phyloP scores from a whole-genome alignment of 768 basidiomycete genomes.

The Hydnomerulius pinastri region DNA sequence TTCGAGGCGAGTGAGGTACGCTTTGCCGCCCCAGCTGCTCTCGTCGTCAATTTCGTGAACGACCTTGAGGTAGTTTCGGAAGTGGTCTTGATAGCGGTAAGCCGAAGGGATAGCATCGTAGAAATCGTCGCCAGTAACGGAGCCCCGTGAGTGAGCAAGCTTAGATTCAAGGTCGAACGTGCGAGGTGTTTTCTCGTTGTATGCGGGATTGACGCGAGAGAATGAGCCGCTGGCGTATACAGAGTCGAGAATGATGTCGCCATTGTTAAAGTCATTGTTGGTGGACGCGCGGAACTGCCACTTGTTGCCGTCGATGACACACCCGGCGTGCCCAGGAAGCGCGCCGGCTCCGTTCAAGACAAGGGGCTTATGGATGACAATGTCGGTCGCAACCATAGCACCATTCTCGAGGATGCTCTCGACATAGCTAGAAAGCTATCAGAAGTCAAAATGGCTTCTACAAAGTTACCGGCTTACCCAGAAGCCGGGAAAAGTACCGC shows the following conservation, averaged over 20 bases:
- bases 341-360: constrained; percentile 22
- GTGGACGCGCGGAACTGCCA: constrained; percentile 19
- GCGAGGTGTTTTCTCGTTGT: constrained; percentile 8
- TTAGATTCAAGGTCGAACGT: constrained; percentile 12
- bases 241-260: constrained; percentile 14
- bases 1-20: constrained; percentile 14
- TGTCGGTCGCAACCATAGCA: constrained; percentile 29
- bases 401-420: constrained; percentile 36
- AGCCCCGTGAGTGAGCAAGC: too few relatives aligned
- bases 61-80: constrained; percentile 16
- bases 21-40: constrained; percentile 15
- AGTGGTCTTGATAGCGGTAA: too few relatives aligned
- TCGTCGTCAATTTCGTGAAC: constrained; percentile 13
- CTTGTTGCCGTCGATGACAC: constrained; percentile 14
- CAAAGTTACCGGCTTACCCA: constrained; percentile 34
- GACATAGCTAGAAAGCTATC: constrained; percentile 21
- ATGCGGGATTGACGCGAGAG: constrained; percentile 15
- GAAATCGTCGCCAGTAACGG: too few relatives aligned
- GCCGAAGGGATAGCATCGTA: too few relatives aligned
- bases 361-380: constrained; percentile 31
- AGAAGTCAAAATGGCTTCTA: background rate
- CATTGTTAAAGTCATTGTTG: constrained; percentile 9
- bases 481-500: constrained; percentile 50
- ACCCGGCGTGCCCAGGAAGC: constrained; percentile 19
- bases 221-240: constrained; percentile 18